A percentile compares a stretch with the other conserved stretches of the same genome.
Conservation (phyloP, 371 early-diverging fungal species). For the Haplosporangium sp. region DNA sequence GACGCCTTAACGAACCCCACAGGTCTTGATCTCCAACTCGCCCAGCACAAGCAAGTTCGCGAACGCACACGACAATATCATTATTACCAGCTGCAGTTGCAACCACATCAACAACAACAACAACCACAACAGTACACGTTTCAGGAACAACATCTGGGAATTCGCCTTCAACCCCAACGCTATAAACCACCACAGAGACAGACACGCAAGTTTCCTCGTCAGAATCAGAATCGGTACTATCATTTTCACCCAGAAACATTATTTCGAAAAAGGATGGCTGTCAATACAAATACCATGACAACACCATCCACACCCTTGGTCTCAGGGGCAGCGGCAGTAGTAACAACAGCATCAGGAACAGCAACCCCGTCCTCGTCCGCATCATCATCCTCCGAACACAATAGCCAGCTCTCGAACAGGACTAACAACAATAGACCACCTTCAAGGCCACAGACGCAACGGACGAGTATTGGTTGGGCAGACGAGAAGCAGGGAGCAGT, state of each 20-base stretch:
- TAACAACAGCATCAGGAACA: not conserved
- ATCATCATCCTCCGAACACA: too few species aligned
- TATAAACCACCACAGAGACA: conserved; percentile 18
- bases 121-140: conserved; percentile 1
- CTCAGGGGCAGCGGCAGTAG: not conserved
- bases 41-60: conserved; percentile 17
- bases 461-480: conserved; percentile 10
- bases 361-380: not conserved
- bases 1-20: conserved; percentile 16
- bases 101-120: not conserved
- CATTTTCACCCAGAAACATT: conserved; percentile 34
- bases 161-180: conserved; percentile 8
- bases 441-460: not conserved
- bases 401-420: too few species aligned
- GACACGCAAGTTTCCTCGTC: conserved; percentile 20
- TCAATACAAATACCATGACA: not conserved
- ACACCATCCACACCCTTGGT: not conserved
- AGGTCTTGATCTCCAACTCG: conserved; percentile 8
- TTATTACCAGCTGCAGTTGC: conserved; percentile 15
- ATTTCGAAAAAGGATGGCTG: conserved; percentile 27
- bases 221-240: conserved; percentile 30
- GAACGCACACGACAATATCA: conserved; percentile 21
- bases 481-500: conserved; percentile 2
- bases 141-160: not conserved
- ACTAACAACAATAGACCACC: too few species aligned